A percentile compares a stretch with the other conserved stretches of the same genome.
These are phyloP conservation scores for Veloporphyrellus conicus DNA, from an alignment of 1,284 basidiomycete species.

Conservation along the genomic window DNA sequence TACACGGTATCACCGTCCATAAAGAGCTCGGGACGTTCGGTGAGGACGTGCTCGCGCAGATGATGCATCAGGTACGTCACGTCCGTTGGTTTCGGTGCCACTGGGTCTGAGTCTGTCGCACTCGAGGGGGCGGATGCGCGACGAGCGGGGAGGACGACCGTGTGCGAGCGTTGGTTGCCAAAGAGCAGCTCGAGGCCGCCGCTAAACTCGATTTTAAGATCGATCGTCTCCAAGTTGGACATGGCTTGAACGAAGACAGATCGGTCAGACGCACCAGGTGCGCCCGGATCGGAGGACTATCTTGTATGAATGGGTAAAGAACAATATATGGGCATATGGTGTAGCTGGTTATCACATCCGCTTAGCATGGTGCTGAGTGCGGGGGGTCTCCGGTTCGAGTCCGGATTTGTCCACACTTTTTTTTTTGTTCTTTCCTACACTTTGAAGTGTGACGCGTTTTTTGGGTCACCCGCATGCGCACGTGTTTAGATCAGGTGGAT, in stretches of 20 bases:
- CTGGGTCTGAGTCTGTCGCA: too few relatives aligned
- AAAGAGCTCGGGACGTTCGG: slow-evolving; percentile 86
- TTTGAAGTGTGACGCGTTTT: too few relatives aligned
- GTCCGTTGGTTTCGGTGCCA: slow-evolving; percentile 40
- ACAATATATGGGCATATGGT: slow-evolving; percentile 35
- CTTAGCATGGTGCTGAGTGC: slow-evolving; percentile 34
- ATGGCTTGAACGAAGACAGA: neutral
- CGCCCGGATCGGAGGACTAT: too few relatives aligned
- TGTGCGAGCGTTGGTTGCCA: slow-evolving; percentile 61
- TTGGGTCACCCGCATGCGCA: too few relatives aligned
- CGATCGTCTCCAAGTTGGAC: slow-evolving; percentile 19
- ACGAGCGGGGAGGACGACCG: slow-evolving; percentile 58
- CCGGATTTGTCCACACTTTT: slow-evolving; percentile 34
- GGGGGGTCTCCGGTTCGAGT: slow-evolving; percentile 43
- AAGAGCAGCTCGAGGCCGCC: slow-evolving; percentile 85
- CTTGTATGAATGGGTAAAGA: too few relatives aligned
- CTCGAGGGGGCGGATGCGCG: slow-evolving; percentile 31
- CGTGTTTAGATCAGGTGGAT: too few relatives aligned
- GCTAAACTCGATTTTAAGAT: slow-evolving; percentile 63
- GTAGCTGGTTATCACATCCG: slow-evolving; percentile 44
- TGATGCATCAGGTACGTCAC: slow-evolving; percentile 76
- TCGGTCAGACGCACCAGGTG: too few relatives aligned
- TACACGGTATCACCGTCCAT: slow-evolving; percentile 86
- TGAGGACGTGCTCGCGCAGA: slow-evolving; percentile 75
- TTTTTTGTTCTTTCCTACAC: neutral